phyloP scores from a whole-genome alignment of 352 stramenopile species.

The Phytophthora cactorum region DNA sequence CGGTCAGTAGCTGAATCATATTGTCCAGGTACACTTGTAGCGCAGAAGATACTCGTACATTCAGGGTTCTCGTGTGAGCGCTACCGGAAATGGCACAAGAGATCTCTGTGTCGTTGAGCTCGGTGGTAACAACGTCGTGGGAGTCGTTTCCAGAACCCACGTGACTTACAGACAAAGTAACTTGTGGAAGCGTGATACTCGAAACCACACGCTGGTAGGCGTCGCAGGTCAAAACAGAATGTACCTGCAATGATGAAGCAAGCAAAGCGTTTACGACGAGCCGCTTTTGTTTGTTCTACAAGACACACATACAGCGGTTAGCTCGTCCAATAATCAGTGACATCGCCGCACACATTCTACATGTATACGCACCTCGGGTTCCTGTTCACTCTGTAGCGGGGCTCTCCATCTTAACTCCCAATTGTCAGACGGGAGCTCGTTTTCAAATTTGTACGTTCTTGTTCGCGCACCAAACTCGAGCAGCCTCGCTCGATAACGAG shows the following conservation, averaged over 20 bases:
- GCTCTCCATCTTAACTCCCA: constrained; percentile 83
- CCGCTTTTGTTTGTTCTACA: constrained; percentile 66
- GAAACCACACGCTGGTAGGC: constrained; percentile 49
- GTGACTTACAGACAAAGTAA: constrained; percentile 48
- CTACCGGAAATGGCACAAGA: constrained; percentile 38
- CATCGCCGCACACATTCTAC: background rate
- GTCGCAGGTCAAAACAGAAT: constrained; percentile 47
- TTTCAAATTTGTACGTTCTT: constrained; percentile 42
- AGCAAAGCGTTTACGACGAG: constrained; percentile 74
- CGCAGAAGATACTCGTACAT: constrained; percentile 45
- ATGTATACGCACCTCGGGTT: constrained; percentile 47
- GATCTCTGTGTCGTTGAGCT: constrained; percentile 52
- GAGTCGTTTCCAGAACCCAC: constrained; percentile 46
- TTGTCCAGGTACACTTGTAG: constrained; percentile 76
- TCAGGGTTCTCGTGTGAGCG: constrained; percentile 25
- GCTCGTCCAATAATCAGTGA: background rate
- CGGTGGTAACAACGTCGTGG: constrained; percentile 66
- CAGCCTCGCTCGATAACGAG: constrained; percentile 48
- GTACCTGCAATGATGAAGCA: constrained; percentile 69
- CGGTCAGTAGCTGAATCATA: constrained; percentile 71
- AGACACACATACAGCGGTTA: constrained; percentile 18
- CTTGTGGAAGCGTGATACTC: constrained; percentile 43
- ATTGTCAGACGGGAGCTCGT: constrained; percentile 56
- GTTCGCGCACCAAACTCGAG: constrained; percentile 44
- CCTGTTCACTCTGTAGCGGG: constrained; percentile 62